These are phyloP conservation scores for Marasmius fiardii DNA, from an alignment of 1,284 basidiomycete genomes.

Conservation along the genomic window DNA sequence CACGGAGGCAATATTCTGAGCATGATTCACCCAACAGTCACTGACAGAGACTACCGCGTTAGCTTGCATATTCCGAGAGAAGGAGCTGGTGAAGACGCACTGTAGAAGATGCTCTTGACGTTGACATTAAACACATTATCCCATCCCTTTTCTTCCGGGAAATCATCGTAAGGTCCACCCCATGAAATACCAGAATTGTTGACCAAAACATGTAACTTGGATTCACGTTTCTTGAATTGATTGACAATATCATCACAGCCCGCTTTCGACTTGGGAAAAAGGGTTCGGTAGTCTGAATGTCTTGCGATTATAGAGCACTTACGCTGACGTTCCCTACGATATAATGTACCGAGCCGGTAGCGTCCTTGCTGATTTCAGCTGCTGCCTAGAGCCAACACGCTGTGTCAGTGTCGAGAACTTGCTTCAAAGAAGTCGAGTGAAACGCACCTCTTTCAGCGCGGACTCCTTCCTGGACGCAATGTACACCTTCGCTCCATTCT, in stretches of 20 bases:
- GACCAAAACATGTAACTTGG: constrained; percentile 72
- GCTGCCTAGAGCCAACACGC: constrained; percentile 39
- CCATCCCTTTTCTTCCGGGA: constrained; percentile 83
- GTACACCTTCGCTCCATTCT: constrained; percentile 83
- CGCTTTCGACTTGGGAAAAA: constrained; percentile 58
- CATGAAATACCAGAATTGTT: constrained; percentile 82
- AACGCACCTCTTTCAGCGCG: constrained; percentile 67
- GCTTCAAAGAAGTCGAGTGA: background rate
- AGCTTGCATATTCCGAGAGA: background rate
- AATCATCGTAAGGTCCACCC: constrained; percentile 72
- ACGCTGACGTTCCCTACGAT: constrained; percentile 74
- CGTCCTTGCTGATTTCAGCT: constrained; percentile 54
- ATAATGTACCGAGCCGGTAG: constrained; percentile 63
- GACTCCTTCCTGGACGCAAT: constrained; percentile 82
- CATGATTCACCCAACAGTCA: constrained; percentile 59
- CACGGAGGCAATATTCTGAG: background rate
- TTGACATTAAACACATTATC: constrained; percentile 78
- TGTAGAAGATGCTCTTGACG: constrained; percentile 79
- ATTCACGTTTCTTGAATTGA: constrained; percentile 67
- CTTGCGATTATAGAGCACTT: constrained; percentile 22
- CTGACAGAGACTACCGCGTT: constrained; percentile 27
- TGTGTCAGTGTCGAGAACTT: background rate
- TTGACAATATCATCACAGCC: constrained; percentile 76
- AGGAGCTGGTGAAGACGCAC: constrained; percentile 35
- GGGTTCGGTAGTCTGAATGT: background rate